These are phyloP conservation scores for Candida endomychidarum DNA, from an alignment of 805 yeast genomes.

Conservation along the genomic window DNA sequence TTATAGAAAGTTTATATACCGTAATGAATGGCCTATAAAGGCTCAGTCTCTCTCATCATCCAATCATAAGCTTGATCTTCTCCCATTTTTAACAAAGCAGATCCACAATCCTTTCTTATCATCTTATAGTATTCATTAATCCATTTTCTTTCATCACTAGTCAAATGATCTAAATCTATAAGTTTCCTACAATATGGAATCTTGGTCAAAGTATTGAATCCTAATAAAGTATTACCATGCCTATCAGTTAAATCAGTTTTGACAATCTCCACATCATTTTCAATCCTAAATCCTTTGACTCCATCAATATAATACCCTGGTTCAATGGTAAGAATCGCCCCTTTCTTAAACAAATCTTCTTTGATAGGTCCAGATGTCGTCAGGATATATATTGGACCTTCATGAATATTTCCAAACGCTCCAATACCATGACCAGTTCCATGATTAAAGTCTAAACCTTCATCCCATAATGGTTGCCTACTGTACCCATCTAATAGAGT, in stretches of 20 bases:
- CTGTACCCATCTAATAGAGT: conserved; percentile 83
- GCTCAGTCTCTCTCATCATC: conserved; percentile 65
- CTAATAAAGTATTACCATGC: conserved; percentile 30
- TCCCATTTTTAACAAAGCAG: conserved; percentile 48
- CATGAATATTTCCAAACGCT: conserved; percentile 86
- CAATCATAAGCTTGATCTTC: conserved; percentile 63
- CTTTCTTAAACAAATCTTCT: conserved; percentile 42
- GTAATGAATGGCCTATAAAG: conserved; percentile 16
- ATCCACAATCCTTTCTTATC: conserved; percentile 31
- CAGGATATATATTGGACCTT: conserved; percentile 90
- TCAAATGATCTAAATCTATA: conserved; percentile 30
- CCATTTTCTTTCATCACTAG: conserved; percentile 34
- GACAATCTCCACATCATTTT: conserved; percentile 71
- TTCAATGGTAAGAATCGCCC: conserved; percentile 83
- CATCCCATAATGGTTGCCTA: conserved; percentile 75
- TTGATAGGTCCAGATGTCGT: conserved; percentile 52
- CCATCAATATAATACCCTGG: conserved; percentile 94
- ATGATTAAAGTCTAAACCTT: conserved; percentile 85
- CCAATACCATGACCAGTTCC: conserved; percentile 99
- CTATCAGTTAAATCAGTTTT: conserved; percentile 36
- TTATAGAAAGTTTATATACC: no score
- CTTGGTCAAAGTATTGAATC: conserved; percentile 40
- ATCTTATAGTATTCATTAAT: conserved; percentile 37
- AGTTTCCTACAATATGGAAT: conserved; percentile 52
- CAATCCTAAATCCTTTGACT: conserved; percentile 87